phyloP scores from a whole-genome alignment of 2,329 filamentous ascomycete species.

The Pseudogymnoascus sp. region DNA sequence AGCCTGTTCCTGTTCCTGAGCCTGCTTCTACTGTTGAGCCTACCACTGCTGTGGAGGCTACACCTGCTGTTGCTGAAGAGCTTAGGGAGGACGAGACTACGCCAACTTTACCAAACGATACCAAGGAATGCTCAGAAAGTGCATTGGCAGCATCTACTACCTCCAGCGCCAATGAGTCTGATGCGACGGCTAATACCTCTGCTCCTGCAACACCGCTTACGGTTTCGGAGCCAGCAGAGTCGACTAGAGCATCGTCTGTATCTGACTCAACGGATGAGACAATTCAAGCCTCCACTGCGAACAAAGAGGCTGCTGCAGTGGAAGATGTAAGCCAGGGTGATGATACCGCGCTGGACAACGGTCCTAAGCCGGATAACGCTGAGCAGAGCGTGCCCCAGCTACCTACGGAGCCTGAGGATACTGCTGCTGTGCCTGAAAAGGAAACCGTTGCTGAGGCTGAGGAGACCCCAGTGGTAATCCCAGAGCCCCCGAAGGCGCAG shows the following conservation, averaged over 20 bases:
- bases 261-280: slow-evolving; percentile 57
- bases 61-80: slow-evolving; percentile 4
- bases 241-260: slow-evolving; percentile 55
- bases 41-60: not conserved
- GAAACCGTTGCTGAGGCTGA: not conserved
- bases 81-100: slow-evolving; percentile 21
- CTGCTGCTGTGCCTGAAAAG: not conserved
- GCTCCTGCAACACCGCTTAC: slow-evolving; percentile 48
- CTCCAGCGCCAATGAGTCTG: slow-evolving; percentile 28
- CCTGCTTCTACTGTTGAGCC: not conserved
- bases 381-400: not conserved
- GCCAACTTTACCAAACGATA: slow-evolving; percentile 23
- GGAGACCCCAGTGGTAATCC: not conserved
- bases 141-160: slow-evolving; percentile 40
- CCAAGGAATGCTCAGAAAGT: slow-evolving; percentile 48
- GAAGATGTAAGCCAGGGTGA: not conserved
- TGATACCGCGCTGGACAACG: not conserved
- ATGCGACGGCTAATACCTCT: slow-evolving; percentile 43
- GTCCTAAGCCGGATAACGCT: not conserved
- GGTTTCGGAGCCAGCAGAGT: slow-evolving; percentile 48
- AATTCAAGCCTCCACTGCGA: slow-evolving; percentile 29
- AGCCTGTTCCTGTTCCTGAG: not conserved
- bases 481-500: not conserved
- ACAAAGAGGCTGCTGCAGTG: slow-evolving; percentile 8
- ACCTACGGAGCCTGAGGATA: not conserved